Base-by-base conservation (phyloP, 2,329 filamentous ascomycete species). In the Allantophomopsis cytisporea region DNA sequence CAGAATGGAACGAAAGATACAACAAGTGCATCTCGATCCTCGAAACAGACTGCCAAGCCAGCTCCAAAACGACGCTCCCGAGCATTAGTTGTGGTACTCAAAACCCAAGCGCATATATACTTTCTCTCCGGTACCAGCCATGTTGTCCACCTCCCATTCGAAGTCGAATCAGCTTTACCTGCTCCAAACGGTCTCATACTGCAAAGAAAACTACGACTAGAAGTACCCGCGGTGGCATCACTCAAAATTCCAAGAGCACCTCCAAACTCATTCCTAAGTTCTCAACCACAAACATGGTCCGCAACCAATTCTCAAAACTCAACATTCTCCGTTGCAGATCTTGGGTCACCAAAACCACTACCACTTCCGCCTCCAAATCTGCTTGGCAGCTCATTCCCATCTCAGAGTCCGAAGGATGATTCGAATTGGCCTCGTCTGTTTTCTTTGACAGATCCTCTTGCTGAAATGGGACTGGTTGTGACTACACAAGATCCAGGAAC, bases 71-170 rank as follows among this genome's bases (percentile, higher is more conserved):
- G 47, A 36, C 48, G 44, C 37, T 71, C 73, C 33, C 71, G 80
- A 52, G 87, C 89, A 4, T 63, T 98, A 44, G 85, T 96, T 7
- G 83, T 98, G 37, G 83, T 96, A 49, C 73, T 98, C 47, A 88
- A 84, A 60, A 88, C 85, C 1, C 89, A 96, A 55, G 87, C 85
- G 16, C 89, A 96, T 55, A 76, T 98, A 47, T 93, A 88, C 65
- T 95, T 93, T 56, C 71, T 96, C 31, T 76, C 83, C 2, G 89
- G 89, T 15, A 80, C 85, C 28, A 91, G 76, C 54, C 84, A 98
- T 68, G 76, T 94, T 42, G 71, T 96, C 36, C 86, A 94, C 56
- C 76, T 98, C 54, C 89, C 89, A 2, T 98, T 98, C 54, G 88
- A 96, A 60, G 83, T 95, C 33, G 86, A 94, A 54, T 76, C 76